These are phyloP conservation scores for Phytopythium ostracodes DNA, from an alignment of 352 stramenopile species.

Conservation along the genomic window DNA sequence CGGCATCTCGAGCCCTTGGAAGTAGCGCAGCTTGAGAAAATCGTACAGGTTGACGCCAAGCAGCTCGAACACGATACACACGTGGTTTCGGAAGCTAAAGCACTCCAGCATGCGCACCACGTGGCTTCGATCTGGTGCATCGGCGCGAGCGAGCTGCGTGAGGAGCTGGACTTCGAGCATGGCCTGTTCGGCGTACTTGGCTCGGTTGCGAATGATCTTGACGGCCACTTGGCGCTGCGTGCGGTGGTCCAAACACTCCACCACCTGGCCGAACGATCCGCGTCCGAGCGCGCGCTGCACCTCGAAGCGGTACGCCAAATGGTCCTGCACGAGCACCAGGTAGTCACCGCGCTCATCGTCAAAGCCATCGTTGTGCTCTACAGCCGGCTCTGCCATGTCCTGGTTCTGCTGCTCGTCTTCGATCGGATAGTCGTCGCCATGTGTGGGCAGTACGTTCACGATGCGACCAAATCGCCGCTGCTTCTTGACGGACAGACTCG, in stretches of 20 bases:
- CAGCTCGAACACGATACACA: constrained; percentile 97
- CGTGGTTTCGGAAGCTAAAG: constrained; percentile 93
- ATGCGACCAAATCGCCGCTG: constrained; percentile 27
- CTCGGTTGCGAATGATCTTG: constrained; percentile 98
- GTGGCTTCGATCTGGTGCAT: constrained; percentile 30
- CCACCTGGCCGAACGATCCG: constrained; percentile 98
- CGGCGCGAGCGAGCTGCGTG: constrained; percentile 31
- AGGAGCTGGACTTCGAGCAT: constrained; percentile 96
- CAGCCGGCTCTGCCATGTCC: background rate
- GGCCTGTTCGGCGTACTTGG: constrained; percentile 94
- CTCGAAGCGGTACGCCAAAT: constrained; percentile 93
- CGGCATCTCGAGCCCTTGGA: constrained; percentile 90
- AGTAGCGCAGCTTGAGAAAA: constrained; percentile 94
- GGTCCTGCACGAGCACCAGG: constrained; percentile 91
- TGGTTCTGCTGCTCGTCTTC: constrained; percentile 4
- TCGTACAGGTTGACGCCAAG: constrained; percentile 96
- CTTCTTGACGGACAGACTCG: constrained; percentile 28
- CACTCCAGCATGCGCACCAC: constrained; percentile 92
- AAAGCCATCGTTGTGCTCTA: constrained; percentile 90
- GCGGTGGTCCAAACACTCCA: constrained; percentile 89
- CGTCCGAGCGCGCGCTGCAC: constrained; percentile 94
- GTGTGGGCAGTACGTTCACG: constrained; percentile 17
- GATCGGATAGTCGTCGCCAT: constrained; percentile 18
- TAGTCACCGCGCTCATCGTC: constrained; percentile 98
- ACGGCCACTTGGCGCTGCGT: constrained; percentile 89